Percentiles rank a stretch among this genome's conserved stretches.
phyloP scores from a whole-genome alignment of 2,329 filamentous ascomycete species.

The Daldinia sp. region DNA sequence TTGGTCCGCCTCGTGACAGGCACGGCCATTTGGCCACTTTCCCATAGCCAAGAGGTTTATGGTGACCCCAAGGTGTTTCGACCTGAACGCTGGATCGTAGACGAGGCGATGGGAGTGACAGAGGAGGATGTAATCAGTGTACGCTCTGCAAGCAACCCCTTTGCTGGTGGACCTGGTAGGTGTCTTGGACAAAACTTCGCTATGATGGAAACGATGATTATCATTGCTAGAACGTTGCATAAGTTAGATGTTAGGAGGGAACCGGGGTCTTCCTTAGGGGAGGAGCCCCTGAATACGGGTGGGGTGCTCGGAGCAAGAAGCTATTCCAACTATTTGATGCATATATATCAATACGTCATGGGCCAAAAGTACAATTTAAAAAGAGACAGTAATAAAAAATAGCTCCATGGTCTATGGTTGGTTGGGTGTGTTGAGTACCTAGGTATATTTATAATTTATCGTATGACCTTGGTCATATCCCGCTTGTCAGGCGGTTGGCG shows the following conservation, averaged over 20 bases:
- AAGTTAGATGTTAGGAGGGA: conserved; percentile 36
- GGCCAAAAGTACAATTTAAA: conserved; percentile 40
- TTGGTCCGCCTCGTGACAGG: too few relatives aligned
- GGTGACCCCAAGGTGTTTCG: conserved; percentile 31
- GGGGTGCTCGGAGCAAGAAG: conserved; percentile 26
- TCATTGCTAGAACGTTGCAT: conserved; percentile 36
- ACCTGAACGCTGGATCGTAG: conserved; percentile 42
- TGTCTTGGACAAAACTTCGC: conserved; percentile 33
- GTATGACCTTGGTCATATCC: too few relatives aligned
- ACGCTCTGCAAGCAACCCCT: conserved; percentile 24
- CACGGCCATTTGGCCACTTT: conserved; percentile 24
- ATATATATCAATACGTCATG: conserved; percentile 37
- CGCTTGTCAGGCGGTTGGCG: too few relatives aligned
- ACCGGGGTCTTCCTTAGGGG: conserved; percentile 39
- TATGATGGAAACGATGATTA: conserved; percentile 40
- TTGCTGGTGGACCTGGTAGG: not conserved
- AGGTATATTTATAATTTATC: too few relatives aligned
- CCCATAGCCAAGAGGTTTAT: conserved; percentile 25
- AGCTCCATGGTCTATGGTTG: too few relatives aligned
- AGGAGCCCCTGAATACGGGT: conserved; percentile 23
- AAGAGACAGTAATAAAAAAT: not conserved
- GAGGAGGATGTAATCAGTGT: conserved; percentile 18
- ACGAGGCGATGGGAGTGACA: conserved; percentile 5
- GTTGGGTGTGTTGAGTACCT: too few relatives aligned
- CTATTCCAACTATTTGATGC: conserved; percentile 40